Evolutionary conservation across 805 yeast genomes (phyloP), one percentile per base, ranked within the genome.

Genomic region (Candida yuanshanica): DNA sequence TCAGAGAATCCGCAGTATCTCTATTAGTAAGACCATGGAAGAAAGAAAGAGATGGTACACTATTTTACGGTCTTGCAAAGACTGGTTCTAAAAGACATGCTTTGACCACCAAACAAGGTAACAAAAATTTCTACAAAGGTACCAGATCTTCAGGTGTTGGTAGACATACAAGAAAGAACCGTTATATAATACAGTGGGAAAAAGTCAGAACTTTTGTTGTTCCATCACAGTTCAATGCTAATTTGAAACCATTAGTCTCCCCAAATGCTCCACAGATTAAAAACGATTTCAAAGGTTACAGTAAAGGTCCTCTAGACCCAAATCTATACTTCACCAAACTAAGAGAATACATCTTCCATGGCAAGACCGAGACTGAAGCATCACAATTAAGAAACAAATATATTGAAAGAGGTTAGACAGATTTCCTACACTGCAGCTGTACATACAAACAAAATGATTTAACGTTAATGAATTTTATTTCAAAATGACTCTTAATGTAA

Each of bases 61-160:
- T 86, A 17, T 89, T 85, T 70, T 89, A 89, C 59, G 96, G 96
- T 36, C 53, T 67, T 20, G 68, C 82, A 13, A 89, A 85, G 58
- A 59, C 81, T 8, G 97, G 97, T 42, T 80, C 87, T 49, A 87
- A 83, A 62, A 81, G 96, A 68, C 74, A 75, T 58, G 75, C 95
- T 5, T 68, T 91, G 53, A 83, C 96, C 18, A 83, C 96, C 18
- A 93, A 93, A 56, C 88, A 87, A 60, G 98, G 99, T 56, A 91
- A 93, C 66, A 89, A 90, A 69, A 82, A 85, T 53, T 85, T 73
- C 66, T 93, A 93, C 68, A 93, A 93, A 63, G 99, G 99, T 70
- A 93, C 98, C 18, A 77, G 97, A 44, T 86, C 99, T 5, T 76
- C 95, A 4, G 97, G 97, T 62, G 78, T 88, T 47, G 99, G 99